These are phyloP conservation scores for Rhodotorula sp. DNA, from an alignment of 1,284 basidiomycete species.

Conservation along the genomic window DNA sequence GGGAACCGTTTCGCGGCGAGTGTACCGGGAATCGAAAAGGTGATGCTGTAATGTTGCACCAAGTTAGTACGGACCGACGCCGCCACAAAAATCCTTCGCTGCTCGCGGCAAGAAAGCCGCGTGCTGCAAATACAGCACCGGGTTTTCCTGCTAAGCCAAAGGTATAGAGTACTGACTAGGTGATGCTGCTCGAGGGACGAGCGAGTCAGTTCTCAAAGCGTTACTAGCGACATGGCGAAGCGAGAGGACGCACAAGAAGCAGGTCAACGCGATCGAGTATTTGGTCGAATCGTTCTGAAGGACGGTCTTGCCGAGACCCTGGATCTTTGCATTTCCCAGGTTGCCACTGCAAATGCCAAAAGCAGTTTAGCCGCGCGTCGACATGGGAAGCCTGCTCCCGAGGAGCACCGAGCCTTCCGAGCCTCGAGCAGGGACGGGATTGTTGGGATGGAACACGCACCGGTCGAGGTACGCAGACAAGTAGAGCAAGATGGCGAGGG, in stretches of 20 bases:
- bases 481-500: conserved; percentile 52
- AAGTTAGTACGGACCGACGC: background rate
- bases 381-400: too few relatives aligned
- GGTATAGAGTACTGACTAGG: conserved; percentile 17
- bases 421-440: background rate
- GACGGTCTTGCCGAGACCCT: conserved; percentile 47
- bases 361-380: background rate
- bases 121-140: too few relatives aligned
- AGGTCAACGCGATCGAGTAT: conserved; percentile 50
- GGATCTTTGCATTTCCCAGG: conserved; percentile 47
- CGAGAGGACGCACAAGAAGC: conserved; percentile 45
- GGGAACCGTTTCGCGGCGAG: conserved; percentile 45
- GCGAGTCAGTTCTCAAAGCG: background rate
- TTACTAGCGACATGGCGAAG: background rate
- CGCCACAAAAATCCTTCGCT: too few relatives aligned
- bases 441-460: background rate
- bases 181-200: conserved; percentile 21
- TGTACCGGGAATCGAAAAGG: conserved; percentile 42
- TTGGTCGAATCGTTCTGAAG: conserved; percentile 48
- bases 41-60: background rate
- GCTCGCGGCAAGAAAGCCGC: too few relatives aligned
- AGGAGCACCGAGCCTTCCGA: too few relatives aligned
- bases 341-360: background rate
- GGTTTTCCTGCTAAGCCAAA: too few relatives aligned
- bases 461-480: conserved; percentile 53